Base-by-base conservation (phyloP, 441 rosid species). In the Lepidium campestre region DNA sequence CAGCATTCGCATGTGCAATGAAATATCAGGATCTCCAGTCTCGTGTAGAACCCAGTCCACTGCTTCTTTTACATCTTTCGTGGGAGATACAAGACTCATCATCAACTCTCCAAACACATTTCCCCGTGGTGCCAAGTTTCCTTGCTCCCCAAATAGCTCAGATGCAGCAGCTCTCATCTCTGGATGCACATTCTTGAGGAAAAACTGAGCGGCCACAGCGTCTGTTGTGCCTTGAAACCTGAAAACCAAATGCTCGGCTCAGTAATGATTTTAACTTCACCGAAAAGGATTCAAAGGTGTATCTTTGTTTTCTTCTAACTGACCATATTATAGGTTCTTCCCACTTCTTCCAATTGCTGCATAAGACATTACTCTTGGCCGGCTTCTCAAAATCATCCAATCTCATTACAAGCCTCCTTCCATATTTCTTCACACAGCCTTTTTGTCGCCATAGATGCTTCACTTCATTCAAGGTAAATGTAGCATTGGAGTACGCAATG, bases 221-320 rank as follows among this genome's bases (percentile, higher is more conserved):
- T 91, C 96, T 18, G 96, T 89, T 20, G 97, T 89, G 65, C 86
- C 85, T 77, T 87, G 97, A 72, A 90, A 89, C 98, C 98, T 90
- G 82, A 71, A 59, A 67, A 61, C 35, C 52, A 56, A 29, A 60
- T 39, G 57, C 50, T 8, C 4, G n/a, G 13, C 46, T 41, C 13
- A 11, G 54, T 35, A 53, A 71, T 31, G 37, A 35, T 19, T 54
- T 42, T 42, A 31, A 47, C 46, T 55, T 53, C 19, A 55, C 39
- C 27, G n/a, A 48, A 48, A 19, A 0, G 29, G 4, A 63, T 37
- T 35, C 70, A 45, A 55, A 46, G 10, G 7, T 36, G 36, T 17
- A 11, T 49, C 4, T 14, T 32, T 15, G 7, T 15, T 20, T 68
- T 55, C 57, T 6, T 44, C 52, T 23, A 67, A 73, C 75, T 60